Evolutionary conservation across 2,329 filamentous ascomycete species (phyloP).

Genomic region (Botrytis fragariae): DNA sequence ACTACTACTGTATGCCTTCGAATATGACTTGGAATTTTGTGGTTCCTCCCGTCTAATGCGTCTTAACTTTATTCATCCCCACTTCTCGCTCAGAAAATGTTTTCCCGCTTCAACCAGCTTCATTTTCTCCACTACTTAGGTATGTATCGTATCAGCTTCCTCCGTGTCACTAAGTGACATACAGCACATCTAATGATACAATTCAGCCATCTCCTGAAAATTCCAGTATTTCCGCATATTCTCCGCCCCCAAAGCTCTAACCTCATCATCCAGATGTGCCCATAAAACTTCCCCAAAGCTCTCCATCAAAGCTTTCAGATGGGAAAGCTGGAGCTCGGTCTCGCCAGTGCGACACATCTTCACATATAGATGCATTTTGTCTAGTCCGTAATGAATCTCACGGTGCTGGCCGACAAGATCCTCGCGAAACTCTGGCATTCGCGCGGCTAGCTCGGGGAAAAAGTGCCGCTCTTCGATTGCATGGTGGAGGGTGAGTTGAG

Average conservation of each 20-base stretch:
- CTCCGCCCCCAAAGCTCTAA: neutral
- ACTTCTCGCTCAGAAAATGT: too few relatives aligned
- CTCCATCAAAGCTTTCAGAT: neutral
- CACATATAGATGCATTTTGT: neutral
- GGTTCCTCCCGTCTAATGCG: too few relatives aligned
- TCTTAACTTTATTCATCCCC: too few relatives aligned
- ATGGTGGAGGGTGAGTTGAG: neutral
- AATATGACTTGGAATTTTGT: too few relatives aligned
- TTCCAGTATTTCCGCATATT: neutral
- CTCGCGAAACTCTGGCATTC: neutral
- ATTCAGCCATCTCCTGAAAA: neutral
- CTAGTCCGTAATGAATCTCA: neutral
- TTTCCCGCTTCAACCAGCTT: neutral
- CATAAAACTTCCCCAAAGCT: neutral
- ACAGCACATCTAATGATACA: neutral
- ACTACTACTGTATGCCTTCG: neutral
- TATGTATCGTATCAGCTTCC: neutral
- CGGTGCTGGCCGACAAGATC: neutral
- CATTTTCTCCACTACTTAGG: neutral
- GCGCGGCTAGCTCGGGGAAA: neutral
- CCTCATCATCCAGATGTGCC: neutral
- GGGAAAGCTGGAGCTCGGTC: neutral
- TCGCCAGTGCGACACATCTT: neutral
- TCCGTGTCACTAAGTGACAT: neutral
- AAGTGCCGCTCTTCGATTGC: neutral